These are phyloP conservation scores for Talinum fruticosum DNA, from an alignment of 148 eudicot genomes.

Conservation along the genomic window DNA sequence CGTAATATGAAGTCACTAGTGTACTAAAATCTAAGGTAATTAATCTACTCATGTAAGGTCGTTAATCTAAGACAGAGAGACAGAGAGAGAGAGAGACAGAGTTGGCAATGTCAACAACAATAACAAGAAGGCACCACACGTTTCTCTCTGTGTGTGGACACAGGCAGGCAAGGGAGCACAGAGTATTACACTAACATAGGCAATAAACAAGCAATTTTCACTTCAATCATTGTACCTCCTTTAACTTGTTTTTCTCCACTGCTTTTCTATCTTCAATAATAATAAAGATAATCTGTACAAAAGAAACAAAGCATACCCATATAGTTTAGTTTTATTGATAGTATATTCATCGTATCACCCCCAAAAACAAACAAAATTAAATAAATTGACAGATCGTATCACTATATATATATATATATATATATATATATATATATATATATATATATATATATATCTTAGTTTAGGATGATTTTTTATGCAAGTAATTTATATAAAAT, in stretches of 20 bases:
- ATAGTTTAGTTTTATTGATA: not conserved
- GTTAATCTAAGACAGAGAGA: too few relatives aligned
- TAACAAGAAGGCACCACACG: not conserved
- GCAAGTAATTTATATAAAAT: not conserved
- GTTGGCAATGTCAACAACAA: not conserved
- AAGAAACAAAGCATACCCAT: too few relatives aligned
- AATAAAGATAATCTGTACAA: not conserved
- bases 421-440: too few relatives aligned
- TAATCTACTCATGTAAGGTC: too few relatives aligned
- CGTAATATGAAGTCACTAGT: too few relatives aligned
- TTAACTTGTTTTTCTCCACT: not conserved
- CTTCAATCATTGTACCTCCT: conserved; percentile 1
- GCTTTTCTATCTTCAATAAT: not conserved
- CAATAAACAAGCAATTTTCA: not conserved
- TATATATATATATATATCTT: too few relatives aligned
- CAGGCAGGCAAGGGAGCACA: not conserved
- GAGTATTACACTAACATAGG: not conserved
- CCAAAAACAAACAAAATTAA: too few relatives aligned
- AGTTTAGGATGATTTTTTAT: too few relatives aligned
- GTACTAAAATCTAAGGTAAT: too few relatives aligned
- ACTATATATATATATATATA: too few relatives aligned
- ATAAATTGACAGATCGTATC: too few relatives aligned
- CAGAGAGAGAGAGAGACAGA: too few relatives aligned
- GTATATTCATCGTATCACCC: not conserved
- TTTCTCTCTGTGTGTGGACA: not conserved